phyloP scores from a whole-genome alignment of 805 yeast species.

The Spathaspora sp. region DNA sequence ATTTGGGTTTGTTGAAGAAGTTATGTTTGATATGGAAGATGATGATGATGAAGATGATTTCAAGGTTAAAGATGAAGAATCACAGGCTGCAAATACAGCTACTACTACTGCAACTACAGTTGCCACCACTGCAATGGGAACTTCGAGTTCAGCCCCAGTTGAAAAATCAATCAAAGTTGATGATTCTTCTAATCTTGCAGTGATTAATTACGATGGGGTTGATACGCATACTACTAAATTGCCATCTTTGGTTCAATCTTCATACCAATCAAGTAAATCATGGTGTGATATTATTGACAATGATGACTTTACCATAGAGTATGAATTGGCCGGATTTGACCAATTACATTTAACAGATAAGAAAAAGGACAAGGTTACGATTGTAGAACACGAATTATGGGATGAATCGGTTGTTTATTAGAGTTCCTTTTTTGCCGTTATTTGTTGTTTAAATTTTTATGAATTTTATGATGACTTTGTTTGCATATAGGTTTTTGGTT shows the following conservation, averaged over 20 bases:
- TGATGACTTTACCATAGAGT: slow-evolving; percentile 8
- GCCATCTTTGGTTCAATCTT: slow-evolving; percentile 31
- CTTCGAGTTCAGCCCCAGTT: not conserved
- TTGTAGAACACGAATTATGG: slow-evolving; percentile 6
- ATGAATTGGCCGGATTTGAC: slow-evolving; percentile 5
- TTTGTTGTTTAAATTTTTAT: not conserved
- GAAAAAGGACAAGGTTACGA: slow-evolving; percentile 2
- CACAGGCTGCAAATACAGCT: not conserved
- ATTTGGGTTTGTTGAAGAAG: slow-evolving; percentile 48
- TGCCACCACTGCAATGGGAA: not conserved
- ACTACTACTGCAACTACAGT: not conserved
- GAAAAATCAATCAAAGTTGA: slow-evolving; percentile 1
- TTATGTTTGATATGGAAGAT: slow-evolving; percentile 6
- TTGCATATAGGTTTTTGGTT: not conserved
- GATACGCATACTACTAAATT: not conserved
- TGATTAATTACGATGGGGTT: slow-evolving; percentile 4
- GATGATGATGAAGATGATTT: slow-evolving; percentile 6
- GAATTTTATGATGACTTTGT: not conserved
- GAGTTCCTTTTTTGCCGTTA: not conserved
- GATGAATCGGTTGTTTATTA: slow-evolving; percentile 2
- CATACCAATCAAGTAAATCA: slow-evolving; percentile 22
- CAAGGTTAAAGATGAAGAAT: slow-evolving; percentile 1
- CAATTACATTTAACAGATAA: not conserved
- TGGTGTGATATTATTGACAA: slow-evolving; percentile 35
- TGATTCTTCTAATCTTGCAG: slow-evolving; percentile 1